Base-by-base conservation (phyloP, 1,284 basidiomycete genomes). In the Malassezia yamatoensis region DNA sequence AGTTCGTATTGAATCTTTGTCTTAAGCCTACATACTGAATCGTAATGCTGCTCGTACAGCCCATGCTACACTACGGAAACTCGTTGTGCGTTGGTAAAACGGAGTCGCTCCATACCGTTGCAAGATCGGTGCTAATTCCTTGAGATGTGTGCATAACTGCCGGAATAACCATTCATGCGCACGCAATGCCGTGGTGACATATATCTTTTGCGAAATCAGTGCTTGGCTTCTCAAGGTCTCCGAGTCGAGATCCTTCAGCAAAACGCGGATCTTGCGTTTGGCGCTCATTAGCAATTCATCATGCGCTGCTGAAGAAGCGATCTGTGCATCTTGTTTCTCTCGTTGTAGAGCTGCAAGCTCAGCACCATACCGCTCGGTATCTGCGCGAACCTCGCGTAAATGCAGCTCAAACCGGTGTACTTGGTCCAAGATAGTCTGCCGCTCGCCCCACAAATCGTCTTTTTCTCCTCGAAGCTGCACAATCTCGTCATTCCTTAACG, bases 361-460 rank as follows among this genome's bases (percentile, higher is more conserved):
- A 3, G 38, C 40, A 29, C 55, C 55, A 20, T 58, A 58, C 39
- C 41, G 50, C 36, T 58, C 55, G 40, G 55, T 58, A 32, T 58
- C 55, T 5, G n/a, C 34, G 29, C 55, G 55, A 40, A 58, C 55
- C 11, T 46, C 40, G n/a, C 55, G 55, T 39, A 58, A 40, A 16
- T 51, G 50, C 51, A 37, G 50, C 55, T 58, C 55, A 44, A 58
- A 58, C 36, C 37, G 38, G 24, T 38, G 35, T 20, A 58, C 49
- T 35, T 58, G 55, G 37, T 49, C 55, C 45, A 58, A 36, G 38
- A 58, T 53, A 33, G 52, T 29, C 24, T 37, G 38, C 3, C 55
- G 55, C 45, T 58, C 55, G 35, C 39, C 40, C 50, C 50, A 58
- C 15, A 58, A 18, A n/a, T 53, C 50, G 35, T 52, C 50, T 35